Evolutionary conservation across 352 stramenopile species (phyloP).

Genomic region (Phytophthora kernoviae): DNA sequence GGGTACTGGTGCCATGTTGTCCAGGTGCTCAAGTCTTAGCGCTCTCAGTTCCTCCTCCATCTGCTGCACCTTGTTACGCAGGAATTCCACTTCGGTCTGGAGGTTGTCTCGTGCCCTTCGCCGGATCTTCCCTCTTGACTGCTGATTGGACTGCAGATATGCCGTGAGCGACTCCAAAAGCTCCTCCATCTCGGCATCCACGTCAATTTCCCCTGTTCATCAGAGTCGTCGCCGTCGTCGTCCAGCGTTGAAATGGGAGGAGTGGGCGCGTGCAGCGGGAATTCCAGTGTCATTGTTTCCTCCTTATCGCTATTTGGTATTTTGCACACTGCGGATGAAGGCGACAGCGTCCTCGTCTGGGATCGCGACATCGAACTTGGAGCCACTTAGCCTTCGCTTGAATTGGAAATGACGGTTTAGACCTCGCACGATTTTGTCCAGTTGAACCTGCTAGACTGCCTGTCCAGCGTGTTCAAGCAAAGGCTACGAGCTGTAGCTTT

Average conservation of each 20-base stretch:
- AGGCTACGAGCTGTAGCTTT: too few species aligned
- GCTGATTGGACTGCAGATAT: neutral
- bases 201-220: constrained; percentile 7
- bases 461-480: too few species aligned
- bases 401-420: constrained; percentile 9
- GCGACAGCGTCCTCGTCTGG: constrained; percentile 10
- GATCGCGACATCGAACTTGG: constrained; percentile 15
- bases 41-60: constrained; percentile 36
- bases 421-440: neutral
- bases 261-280: neutral
- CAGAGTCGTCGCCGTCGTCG: constrained; percentile 16
- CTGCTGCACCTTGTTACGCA: constrained; percentile 38
- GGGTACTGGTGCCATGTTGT: constrained; percentile 12
- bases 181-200: constrained; percentile 21
- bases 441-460: constrained; percentile 3
- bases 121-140: constrained; percentile 11
- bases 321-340: neutral
- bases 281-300: constrained; percentile 6
- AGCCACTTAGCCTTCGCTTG: too few species aligned
- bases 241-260: constrained; percentile 4
- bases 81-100: constrained; percentile 35
- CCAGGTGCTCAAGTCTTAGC: constrained; percentile 20
- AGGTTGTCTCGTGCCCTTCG: constrained; percentile 35
- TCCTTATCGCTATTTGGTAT: neutral
- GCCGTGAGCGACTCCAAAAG: constrained; percentile 25